These are phyloP conservation scores for Periconia sp. DNA, from an alignment of 2,329 filamentous ascomycete species.

Conservation along the genomic window DNA sequence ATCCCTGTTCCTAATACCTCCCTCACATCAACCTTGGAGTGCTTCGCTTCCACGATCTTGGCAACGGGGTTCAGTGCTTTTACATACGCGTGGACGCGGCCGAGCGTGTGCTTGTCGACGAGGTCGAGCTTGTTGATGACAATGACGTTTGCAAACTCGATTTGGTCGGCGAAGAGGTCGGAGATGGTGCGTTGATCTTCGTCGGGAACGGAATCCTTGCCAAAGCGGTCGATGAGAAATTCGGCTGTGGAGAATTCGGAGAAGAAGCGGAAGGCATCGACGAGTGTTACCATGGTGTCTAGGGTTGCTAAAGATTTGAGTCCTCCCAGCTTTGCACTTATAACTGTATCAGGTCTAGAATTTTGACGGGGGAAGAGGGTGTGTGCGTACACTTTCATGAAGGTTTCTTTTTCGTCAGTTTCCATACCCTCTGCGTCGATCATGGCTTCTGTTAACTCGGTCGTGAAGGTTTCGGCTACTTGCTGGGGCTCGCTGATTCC, in stretches of 20 bases:
- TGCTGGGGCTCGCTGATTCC: slow-evolving; percentile 74
- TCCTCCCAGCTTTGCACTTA: slow-evolving; percentile 53
- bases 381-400: slow-evolving; percentile 49
- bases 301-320: slow-evolving; percentile 66
- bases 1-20: slow-evolving; percentile 67
- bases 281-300: slow-evolving; percentile 72
- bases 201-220: slow-evolving; percentile 55
- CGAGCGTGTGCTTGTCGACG: slow-evolving; percentile 51
- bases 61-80: slow-evolving; percentile 67
- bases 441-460: slow-evolving; percentile 50
- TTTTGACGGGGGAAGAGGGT: neutral
- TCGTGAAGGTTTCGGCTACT: slow-evolving; percentile 72
- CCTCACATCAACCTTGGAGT: slow-evolving; percentile 61
- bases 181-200: slow-evolving; percentile 75
- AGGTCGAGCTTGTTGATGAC: slow-evolving; percentile 71
- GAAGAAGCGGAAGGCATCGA: slow-evolving; percentile 73
- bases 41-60: slow-evolving; percentile 63
- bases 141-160: slow-evolving; percentile 75
- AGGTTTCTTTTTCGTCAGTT: slow-evolving; percentile 47
- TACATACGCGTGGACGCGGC: slow-evolving; percentile 56
- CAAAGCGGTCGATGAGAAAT: slow-evolving; percentile 64
- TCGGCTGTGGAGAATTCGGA: slow-evolving; percentile 72
- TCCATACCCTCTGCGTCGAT: slow-evolving; percentile 46
- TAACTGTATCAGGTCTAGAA: neutral
- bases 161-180: slow-evolving; percentile 75